A percentile compares a stretch with the other conserved stretches of the same genome.
Conservation (phyloP, 2,329 filamentous ascomycete species). For the Xylogone sp. region DNA sequence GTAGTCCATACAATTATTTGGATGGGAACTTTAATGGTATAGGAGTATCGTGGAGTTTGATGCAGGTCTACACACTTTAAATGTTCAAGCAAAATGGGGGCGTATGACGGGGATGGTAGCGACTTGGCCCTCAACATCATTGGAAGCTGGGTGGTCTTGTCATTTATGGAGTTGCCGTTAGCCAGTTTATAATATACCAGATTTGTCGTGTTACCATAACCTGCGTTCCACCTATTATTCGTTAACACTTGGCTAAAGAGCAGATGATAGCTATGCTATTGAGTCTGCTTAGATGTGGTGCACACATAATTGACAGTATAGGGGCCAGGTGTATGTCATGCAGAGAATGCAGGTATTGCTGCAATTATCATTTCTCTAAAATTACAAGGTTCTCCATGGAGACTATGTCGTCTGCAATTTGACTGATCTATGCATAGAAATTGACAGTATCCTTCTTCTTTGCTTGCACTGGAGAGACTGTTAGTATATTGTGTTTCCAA, state of each 20-base stretch:
- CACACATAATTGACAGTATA: background rate
- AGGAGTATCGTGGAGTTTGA: background rate
- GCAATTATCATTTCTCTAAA: conserved; percentile 21
- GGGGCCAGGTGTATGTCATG: too few relatives aligned
- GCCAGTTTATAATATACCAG: too few relatives aligned
- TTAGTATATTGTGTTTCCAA: conserved; percentile 5
- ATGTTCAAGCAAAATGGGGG: too few relatives aligned
- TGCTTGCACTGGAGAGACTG: background rate
- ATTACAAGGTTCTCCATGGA: conserved; percentile 23
- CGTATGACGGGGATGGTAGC: too few relatives aligned
- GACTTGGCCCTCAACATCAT: too few relatives aligned
- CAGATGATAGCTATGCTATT: too few relatives aligned
- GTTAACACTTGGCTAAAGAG: too few relatives aligned
- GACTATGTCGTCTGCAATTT: conserved; percentile 19
- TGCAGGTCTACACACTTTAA: too few relatives aligned
- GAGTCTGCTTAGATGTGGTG: background rate
- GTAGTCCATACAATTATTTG: background rate
- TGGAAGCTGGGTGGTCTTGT: too few relatives aligned
- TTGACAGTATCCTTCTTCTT: conserved; percentile 20
- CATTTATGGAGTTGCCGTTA: too few relatives aligned
- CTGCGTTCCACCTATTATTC: too few relatives aligned
- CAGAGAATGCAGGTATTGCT: background rate
- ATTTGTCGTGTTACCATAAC: too few relatives aligned
- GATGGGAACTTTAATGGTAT: background rate
- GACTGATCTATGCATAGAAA: conserved; percentile 23